Evolutionary conservation across 148 eudicot genomes (phyloP).

Genomic region (Rhododendron williamsianum): DNA sequence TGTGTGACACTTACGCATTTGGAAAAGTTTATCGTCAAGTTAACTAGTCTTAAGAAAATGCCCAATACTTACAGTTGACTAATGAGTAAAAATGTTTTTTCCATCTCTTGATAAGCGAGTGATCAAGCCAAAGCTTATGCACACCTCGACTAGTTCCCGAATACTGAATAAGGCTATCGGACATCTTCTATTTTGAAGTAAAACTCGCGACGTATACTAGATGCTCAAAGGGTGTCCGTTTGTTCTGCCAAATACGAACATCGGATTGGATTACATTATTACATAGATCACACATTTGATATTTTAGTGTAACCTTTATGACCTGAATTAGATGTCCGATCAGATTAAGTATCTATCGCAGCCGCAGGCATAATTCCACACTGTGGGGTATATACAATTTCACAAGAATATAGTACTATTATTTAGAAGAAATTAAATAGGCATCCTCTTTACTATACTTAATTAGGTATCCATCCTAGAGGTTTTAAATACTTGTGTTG

Average conservation of each 20-base stretch:
- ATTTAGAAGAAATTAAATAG: no score
- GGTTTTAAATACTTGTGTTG: no score
- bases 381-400: neutral
- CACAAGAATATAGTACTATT: neutral
- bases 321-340: neutral
- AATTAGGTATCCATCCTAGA: no score
- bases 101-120: no score
- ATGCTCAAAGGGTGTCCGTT: neutral
- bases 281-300: neutral
- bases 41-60: neutral
- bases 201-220: neutral
- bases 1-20: neutral
- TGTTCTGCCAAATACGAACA: neutral
- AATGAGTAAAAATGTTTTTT: no score
- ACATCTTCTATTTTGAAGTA: neutral
- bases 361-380: neutral
- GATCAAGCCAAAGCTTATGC: no score
- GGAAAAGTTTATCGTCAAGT: neutral
- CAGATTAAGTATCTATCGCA: neutral
- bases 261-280: neutral
- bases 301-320: neutral
- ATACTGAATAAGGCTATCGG: no score
- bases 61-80: neutral
- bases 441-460: no score
- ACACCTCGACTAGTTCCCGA: no score